Evolutionary conservation across 164 flowering plant genomes (phyloP).

Genomic region (Tetracentron sinense): DNA sequence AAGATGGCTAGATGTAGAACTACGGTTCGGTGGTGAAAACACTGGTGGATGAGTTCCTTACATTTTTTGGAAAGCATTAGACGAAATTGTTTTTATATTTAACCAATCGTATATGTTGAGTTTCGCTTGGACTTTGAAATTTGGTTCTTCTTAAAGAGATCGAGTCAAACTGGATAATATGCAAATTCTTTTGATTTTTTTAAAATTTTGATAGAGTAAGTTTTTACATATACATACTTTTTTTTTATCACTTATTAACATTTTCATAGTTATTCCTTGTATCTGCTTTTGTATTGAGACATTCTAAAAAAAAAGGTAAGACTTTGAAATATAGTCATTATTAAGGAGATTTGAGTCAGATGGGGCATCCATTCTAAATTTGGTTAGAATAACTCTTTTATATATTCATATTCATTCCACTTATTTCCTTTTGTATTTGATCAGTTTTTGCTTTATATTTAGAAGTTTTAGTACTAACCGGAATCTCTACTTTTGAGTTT

Average conservation of each 20-base stretch:
- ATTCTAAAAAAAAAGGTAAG: too few species aligned
- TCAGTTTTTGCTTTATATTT: neutral
- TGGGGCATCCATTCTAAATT: too few species aligned
- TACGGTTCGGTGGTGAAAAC: neutral
- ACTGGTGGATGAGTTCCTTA: neutral
- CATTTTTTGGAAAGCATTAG: neutral
- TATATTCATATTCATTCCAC: neutral
- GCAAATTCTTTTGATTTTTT: neutral
- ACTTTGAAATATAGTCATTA: too few species aligned
- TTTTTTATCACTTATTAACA: too few species aligned
- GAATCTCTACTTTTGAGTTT: too few species aligned
- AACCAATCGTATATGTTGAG: too few species aligned
- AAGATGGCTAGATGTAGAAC: neutral
- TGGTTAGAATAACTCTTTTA: too few species aligned
- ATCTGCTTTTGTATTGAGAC: too few species aligned
- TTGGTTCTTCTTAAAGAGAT: neutral
- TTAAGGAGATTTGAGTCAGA: too few species aligned
- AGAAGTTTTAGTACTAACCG: neutral
- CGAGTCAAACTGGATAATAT: neutral
- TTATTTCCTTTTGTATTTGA: neutral
- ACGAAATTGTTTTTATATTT: neutral
- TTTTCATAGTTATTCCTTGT: too few species aligned
- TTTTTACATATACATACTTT: too few species aligned
- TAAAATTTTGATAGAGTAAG: too few species aligned
- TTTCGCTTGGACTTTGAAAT: neutral